Percentiles rank a stretch among this genome's conserved stretches.
phyloP scores from a whole-genome alignment of 441 rosid genomes.

The Mallotus repandus region DNA sequence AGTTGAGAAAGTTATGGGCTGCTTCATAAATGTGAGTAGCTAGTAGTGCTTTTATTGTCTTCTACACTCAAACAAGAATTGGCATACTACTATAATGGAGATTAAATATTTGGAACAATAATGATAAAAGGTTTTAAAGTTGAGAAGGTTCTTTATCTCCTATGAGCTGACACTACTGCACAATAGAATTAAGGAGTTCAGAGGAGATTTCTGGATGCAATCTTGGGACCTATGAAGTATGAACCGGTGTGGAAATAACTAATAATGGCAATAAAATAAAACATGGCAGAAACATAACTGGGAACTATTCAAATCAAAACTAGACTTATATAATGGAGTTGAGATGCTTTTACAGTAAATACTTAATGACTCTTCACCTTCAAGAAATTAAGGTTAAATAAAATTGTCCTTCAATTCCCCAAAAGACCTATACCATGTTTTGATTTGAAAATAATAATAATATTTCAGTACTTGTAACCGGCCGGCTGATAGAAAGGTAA shows the following conservation, averaged over 20 bases:
- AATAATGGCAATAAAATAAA: no score
- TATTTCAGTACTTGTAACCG: not conserved
- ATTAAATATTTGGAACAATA: not conserved
- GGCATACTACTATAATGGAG: no score
- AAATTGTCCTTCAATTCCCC: not conserved
- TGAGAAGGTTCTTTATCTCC: not conserved
- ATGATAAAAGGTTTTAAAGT: not conserved
- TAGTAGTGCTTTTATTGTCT: no score
- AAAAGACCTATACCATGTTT: no score
- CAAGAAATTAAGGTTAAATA: no score
- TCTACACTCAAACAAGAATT: no score
- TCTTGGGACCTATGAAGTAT: not conserved
- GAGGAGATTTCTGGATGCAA: conserved; percentile 1
- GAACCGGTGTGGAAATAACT: not conserved
- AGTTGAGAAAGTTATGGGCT: no score
- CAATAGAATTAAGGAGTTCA: not conserved
- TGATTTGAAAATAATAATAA: no score
- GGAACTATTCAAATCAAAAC: no score
- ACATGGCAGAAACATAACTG: not conserved
- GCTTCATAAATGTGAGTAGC: no score
- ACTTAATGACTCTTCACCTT: no score
- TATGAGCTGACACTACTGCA: not conserved
- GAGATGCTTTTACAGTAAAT: not conserved
- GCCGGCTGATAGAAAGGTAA: not conserved
- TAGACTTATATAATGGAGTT: no score